A percentile compares a stretch with the other conserved stretches of the same genome.
Evolutionary conservation across 768 basidiomycete species (phyloP).

Genomic region (Tylopilus cervinicoccineus): DNA sequence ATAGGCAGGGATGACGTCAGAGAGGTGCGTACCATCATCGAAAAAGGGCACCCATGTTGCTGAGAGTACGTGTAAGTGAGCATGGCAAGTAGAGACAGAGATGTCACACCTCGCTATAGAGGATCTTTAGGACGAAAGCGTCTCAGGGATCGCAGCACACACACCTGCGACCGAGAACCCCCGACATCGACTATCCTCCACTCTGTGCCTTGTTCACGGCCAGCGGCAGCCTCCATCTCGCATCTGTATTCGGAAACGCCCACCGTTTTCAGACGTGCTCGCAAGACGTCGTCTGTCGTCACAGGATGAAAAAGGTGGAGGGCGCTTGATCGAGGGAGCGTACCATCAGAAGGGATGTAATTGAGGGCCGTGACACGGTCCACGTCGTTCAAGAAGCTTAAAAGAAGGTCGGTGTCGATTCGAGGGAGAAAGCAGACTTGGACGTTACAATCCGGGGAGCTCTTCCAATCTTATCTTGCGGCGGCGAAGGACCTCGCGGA

Average conservation of each 20-base stretch:
- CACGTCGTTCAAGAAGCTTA: conserved; percentile 49
- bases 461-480: conserved; percentile 49
- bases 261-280: conserved; percentile 55
- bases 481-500: conserved; percentile 39
- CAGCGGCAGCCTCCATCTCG: conserved; percentile 63
- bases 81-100: not conserved
- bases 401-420: not conserved
- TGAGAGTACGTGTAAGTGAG: conserved; percentile 19
- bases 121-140: conserved; percentile 2
- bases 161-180: conserved; percentile 48
- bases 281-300: conserved; percentile 46
- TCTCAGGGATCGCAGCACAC: conserved; percentile 11
- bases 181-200: conserved; percentile 56
- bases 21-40: conserved; percentile 39
- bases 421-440: not conserved
- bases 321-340: not conserved
- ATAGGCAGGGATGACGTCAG: not conserved
- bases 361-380: conserved; percentile 42
- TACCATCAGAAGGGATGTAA: conserved; percentile 48
- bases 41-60: conserved; percentile 56
- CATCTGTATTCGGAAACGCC: conserved; percentile 82
- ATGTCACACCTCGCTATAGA: conserved; percentile 33
- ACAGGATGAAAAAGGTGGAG: conserved; percentile 7
- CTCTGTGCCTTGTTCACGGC: conserved; percentile 48
- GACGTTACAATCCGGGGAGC: conserved; percentile 45